A percentile compares a stretch with the other conserved stretches of the same genome.
These are phyloP conservation scores for Pyrrhoderma noxium DNA, from an alignment of 1,284 basidiomycete species.

Conservation along the genomic window DNA sequence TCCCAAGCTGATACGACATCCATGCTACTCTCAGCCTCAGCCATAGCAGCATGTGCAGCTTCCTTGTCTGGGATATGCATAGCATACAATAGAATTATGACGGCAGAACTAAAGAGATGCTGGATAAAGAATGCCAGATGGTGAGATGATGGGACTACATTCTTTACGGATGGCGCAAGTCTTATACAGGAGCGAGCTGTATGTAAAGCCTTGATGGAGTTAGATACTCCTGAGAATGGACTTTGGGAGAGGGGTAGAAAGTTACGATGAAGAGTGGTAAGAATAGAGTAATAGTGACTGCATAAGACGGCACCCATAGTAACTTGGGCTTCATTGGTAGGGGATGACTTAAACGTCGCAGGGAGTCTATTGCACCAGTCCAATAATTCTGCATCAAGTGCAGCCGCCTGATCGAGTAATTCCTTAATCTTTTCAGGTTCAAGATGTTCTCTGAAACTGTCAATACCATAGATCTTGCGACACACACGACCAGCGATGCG, in stretches of 20 bases:
- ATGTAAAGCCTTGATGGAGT: slow-evolving; percentile 71
- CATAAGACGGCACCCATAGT: slow-evolving; percentile 83
- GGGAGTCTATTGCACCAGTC: slow-evolving; percentile 80
- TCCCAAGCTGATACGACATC: slow-evolving; percentile 73
- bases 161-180: slow-evolving; percentile 78
- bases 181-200: slow-evolving; percentile 77
- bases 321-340: slow-evolving; percentile 67
- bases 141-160: slow-evolving; percentile 80
- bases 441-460: slow-evolving; percentile 62
- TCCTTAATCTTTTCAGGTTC: slow-evolving; percentile 69
- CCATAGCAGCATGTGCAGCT: slow-evolving; percentile 66
- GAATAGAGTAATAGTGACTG: slow-evolving; percentile 84
- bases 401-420: slow-evolving; percentile 68
- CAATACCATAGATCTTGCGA: slow-evolving; percentile 71
- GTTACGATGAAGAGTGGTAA: slow-evolving; percentile 85
- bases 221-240: slow-evolving; percentile 41
- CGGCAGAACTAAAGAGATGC: slow-evolving; percentile 84
- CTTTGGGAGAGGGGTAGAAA: slow-evolving; percentile 71
- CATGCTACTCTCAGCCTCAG: slow-evolving; percentile 72
- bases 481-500: slow-evolving; percentile 79
- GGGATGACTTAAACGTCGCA: slow-evolving; percentile 61
- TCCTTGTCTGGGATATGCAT: slow-evolving; percentile 73
- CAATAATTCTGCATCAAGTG: slow-evolving; percentile 65
- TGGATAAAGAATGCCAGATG: slow-evolving; percentile 89
- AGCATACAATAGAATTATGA: slow-evolving; percentile 80